phyloP scores from a whole-genome alignment of 169 alveolate genomes.

The Amoebophrya sp. region DNA sequence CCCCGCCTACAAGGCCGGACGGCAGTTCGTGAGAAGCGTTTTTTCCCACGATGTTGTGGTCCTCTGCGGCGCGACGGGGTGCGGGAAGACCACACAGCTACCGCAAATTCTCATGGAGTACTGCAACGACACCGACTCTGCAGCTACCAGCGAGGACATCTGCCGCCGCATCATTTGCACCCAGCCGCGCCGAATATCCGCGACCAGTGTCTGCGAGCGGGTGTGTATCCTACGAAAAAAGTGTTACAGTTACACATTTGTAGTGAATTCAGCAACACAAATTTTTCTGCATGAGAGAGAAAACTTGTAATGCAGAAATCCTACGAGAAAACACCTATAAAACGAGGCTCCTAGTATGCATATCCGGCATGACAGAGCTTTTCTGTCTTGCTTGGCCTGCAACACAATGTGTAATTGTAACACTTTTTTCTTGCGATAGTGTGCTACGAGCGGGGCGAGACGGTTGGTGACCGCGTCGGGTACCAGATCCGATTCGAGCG shows the following conservation, averaged over 20 bases:
- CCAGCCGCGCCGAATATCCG: not conserved
- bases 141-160: not conserved
- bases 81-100: not conserved
- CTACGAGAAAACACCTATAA: no score
- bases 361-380: no score
- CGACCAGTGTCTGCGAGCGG: not conserved
- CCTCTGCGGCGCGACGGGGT: constrained; percentile 9
- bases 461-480: not conserved
- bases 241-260: no score
- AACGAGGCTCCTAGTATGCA: no score
- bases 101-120: not conserved
- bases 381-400: no score
- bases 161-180: not conserved
- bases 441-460: not conserved
- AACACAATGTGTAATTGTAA: no score
- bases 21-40: not conserved
- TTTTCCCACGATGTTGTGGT: not conserved
- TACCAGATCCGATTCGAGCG: not conserved
- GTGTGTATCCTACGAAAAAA: no score
- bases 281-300: no score
- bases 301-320: no score
- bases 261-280: no score
- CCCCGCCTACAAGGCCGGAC: not conserved
- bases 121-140: not conserved
- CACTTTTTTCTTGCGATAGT: no score